Evolutionary conservation across 2,329 filamentous ascomycete genomes (phyloP).

Genomic region (Dactylellina sp.): DNA sequence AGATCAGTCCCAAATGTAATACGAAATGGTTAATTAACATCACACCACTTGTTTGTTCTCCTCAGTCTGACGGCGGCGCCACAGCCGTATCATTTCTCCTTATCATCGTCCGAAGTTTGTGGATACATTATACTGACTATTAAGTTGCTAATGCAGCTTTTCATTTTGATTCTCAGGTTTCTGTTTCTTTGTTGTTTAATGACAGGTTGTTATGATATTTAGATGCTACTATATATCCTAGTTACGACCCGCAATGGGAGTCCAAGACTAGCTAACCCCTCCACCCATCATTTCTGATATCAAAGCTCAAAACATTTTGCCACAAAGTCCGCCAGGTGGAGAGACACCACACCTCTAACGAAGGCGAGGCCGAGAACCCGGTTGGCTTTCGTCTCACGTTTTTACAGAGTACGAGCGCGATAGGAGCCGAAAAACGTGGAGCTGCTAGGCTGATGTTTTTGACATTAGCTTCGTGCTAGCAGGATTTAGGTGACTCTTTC

Average conservation of each 20-base stretch:
- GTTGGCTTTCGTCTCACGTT: conserved; percentile 33
- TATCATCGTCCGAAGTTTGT: conserved; percentile 24
- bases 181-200: not conserved
- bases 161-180: not conserved
- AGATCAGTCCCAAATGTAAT: too few species aligned
- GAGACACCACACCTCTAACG: conserved; percentile 2
- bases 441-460: conserved; percentile 15
- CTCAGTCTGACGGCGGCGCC: conserved; percentile 19
- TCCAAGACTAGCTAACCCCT: conserved; percentile 12
- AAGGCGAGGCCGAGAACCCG: conserved; percentile 4
- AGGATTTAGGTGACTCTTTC: not conserved
- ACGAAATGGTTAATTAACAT: too few species aligned
- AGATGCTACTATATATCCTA: conserved; percentile 27
- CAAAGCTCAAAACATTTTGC: conserved; percentile 13
- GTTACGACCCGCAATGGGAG: conserved; percentile 19
- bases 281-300: conserved; percentile 1
- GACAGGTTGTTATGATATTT: conserved; percentile 26
- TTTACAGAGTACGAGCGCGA: conserved; percentile 6
- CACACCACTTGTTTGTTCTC: too few species aligned
- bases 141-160: too few species aligned
- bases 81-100: conserved; percentile 29
- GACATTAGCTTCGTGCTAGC: conserved; percentile 3
- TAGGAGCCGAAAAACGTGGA: conserved; percentile 43
- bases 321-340: conserved; percentile 13
- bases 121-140: conserved; percentile 16